Conservation (phyloP, 1,284 basidiomycete genomes). For the Cronartium quercuum region DNA sequence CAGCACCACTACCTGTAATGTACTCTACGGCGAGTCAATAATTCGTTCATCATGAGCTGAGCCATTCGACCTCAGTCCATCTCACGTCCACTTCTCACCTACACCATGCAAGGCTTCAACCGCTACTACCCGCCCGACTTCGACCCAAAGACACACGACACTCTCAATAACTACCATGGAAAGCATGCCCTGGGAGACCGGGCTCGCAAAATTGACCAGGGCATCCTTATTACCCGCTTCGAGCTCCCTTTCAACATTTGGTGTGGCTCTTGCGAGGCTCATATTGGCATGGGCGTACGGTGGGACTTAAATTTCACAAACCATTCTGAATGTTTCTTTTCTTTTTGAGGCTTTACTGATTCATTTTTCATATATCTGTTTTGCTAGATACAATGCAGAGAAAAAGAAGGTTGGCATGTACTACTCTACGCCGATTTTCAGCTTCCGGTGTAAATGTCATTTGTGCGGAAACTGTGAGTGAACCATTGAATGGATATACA, state of each 20-base stretch:
- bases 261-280: slow-evolving; percentile 88
- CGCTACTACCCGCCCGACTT: slow-evolving; percentile 94
- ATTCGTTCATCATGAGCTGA: not conserved
- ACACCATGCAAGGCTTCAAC: slow-evolving; percentile 54
- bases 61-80: not conserved
- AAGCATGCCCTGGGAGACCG: slow-evolving; percentile 89
- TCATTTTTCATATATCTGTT: slow-evolving; percentile 43
- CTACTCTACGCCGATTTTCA: slow-evolving; percentile 86
- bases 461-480: slow-evolving; percentile 64
- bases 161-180: slow-evolving; percentile 71
- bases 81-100: not conserved
- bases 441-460: slow-evolving; percentile 94
- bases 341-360: slow-evolving; percentile 3
- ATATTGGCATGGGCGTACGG: slow-evolving; percentile 85
- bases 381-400: slow-evolving; percentile 83
- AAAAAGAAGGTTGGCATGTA: slow-evolving; percentile 96
- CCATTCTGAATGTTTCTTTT: not conserved
- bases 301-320: not conserved
- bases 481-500: too few species aligned
- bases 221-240: slow-evolving; percentile 85
- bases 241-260: slow-evolving; percentile 95
- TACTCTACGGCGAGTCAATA: too few species aligned
- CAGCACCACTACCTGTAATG: too few species aligned
- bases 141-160: slow-evolving; percentile 69
- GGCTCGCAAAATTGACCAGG: slow-evolving; percentile 85